phyloP scores from a whole-genome alignment of 2,329 filamentous ascomycete species.

The Alternaria arborescens region DNA sequence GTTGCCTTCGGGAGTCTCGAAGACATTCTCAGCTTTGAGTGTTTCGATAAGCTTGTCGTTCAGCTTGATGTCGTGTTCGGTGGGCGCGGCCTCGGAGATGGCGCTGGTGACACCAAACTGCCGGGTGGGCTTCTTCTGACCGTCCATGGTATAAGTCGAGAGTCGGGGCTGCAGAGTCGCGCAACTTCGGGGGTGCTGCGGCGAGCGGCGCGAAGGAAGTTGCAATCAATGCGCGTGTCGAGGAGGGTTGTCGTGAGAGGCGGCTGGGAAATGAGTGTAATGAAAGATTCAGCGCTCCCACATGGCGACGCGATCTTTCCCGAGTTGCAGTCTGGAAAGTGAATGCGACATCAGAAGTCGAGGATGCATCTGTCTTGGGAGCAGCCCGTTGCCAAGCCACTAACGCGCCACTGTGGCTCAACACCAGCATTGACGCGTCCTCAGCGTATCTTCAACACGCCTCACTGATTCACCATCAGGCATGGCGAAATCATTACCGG shows the following conservation, averaged over 20 bases:
- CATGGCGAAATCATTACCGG: conserved; percentile 26
- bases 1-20: conserved; percentile 83
- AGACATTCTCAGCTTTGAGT: conserved; percentile 88
- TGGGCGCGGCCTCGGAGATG: conserved; percentile 80
- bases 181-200: conserved; percentile 33
- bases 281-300: conserved; percentile 34
- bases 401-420: conserved; percentile 12
- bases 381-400: conserved; percentile 27
- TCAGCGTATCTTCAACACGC: not conserved
- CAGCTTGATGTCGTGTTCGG: conserved; percentile 75
- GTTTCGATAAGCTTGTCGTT: conserved; percentile 84
- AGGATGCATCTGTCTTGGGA: conserved; percentile 26
- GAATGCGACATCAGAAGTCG: conserved; percentile 25
- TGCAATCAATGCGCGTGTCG: conserved; percentile 26
- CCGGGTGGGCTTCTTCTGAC: conserved; percentile 33
- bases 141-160: conserved; percentile 40
- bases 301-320: conserved; percentile 42
- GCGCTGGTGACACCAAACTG: conserved; percentile 81
- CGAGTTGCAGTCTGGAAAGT: conserved; percentile 20
- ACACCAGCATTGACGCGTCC: not conserved
- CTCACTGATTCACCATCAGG: not conserved
- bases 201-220: conserved; percentile 26
- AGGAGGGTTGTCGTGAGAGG: conserved; percentile 23
- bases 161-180: conserved; percentile 18
- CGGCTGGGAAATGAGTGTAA: conserved; percentile 7